Evolutionary conservation across 208 protist genomes (phyloP).

Genomic region (Crithidia sp.): DNA sequence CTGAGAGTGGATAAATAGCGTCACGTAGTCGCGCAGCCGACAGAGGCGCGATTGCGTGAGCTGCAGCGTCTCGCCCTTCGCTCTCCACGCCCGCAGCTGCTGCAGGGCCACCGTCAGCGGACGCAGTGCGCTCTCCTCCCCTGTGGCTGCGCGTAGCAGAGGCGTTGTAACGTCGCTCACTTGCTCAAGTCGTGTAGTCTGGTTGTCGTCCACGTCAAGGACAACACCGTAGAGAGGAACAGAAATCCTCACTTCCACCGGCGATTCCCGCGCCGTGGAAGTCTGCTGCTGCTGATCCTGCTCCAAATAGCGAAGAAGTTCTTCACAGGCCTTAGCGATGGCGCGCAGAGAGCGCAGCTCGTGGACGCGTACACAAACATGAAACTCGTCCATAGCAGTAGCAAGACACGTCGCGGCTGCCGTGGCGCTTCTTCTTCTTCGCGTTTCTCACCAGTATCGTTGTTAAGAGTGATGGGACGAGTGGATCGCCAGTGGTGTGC

Average conservation of each 20-base stretch:
- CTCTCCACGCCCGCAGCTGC: slow-evolving; percentile 17
- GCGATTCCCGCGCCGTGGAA: background rate
- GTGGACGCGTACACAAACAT: slow-evolving; percentile 7
- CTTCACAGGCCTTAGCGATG: background rate
- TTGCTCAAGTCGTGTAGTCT: slow-evolving; percentile 21
- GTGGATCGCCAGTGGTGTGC: slow-evolving; percentile 13
- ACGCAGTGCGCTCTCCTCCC: background rate
- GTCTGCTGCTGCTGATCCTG: background rate
- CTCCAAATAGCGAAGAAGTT: background rate
- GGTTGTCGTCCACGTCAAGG: slow-evolving; percentile 29
- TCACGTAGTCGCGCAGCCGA: background rate
- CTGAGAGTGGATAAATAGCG: background rate
- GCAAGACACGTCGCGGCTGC: slow-evolving; percentile 3
- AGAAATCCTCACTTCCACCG: slow-evolving; percentile 7
- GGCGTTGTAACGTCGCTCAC: slow-evolving; percentile 30
- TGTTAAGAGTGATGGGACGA: too few species aligned
- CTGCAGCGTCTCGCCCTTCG: background rate
- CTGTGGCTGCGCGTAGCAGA: slow-evolving; percentile 1
- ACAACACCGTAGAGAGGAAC: slow-evolving; percentile 31
- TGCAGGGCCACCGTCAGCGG: slow-evolving; percentile 12
- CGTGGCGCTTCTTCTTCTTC: background rate
- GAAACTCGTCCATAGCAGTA: slow-evolving; percentile 11
- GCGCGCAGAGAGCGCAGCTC: slow-evolving; percentile 12
- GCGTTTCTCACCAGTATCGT: background rate
- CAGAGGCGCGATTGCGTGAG: slow-evolving; percentile 1